Evolutionary conservation across 306 rosid species (phyloP).

Genomic region (Rosa chinensis): DNA sequence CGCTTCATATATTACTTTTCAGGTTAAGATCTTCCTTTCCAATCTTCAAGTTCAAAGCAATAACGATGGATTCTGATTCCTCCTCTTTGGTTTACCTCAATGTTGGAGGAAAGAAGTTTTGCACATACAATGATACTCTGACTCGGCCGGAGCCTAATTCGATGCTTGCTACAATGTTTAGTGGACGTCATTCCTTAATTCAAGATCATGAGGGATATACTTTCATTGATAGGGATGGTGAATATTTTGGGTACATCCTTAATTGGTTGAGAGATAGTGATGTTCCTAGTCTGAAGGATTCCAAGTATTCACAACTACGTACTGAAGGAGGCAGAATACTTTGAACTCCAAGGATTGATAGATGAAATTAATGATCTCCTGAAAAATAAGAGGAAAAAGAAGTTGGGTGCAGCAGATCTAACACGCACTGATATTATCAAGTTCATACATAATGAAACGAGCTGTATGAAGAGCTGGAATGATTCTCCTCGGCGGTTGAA

Average conservation of each 20-base stretch:
- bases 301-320: neutral
- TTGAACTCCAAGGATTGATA: neutral
- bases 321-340: neutral
- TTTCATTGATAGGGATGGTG: neutral
- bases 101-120: neutral
- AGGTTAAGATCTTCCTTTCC: too few species aligned
- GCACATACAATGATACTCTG: conserved; percentile 42
- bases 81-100: neutral
- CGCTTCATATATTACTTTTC: too few species aligned
- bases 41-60: neutral
- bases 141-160: conserved; percentile 54
- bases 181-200: conserved; percentile 64
- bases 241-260: neutral
- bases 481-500: too few species aligned
- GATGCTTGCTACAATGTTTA: conserved; percentile 49
- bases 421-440: neutral
- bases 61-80: neutral
- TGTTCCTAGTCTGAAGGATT: neutral
- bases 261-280: neutral
- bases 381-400: neutral
- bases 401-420: neutral
- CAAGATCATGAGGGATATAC: conserved; percentile 16
- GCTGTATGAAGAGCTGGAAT: too few species aligned
- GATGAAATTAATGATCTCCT: neutral
- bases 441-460: neutral